These are phyloP conservation scores for Thermothelomyces thermophilus DNA, from an alignment of 2,329 filamentous ascomycete genomes.

Conservation along the genomic window DNA sequence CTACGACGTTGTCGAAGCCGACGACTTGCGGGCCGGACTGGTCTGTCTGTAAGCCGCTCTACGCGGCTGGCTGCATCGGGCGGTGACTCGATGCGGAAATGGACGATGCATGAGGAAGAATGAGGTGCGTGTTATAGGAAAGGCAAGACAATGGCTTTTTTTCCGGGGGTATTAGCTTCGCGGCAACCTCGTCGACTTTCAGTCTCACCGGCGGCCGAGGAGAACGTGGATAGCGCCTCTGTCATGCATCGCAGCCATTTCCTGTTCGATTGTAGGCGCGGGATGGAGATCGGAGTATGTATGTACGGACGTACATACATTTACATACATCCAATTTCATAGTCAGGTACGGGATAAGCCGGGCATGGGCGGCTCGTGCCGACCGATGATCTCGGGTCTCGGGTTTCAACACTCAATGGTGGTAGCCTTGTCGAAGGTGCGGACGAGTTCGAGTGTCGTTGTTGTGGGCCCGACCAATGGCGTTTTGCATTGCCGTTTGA, in stretches of 20 bases:
- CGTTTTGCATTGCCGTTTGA: slow-evolving; percentile 18
- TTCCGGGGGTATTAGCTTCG: slow-evolving; percentile 8
- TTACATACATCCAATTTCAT: too few species aligned
- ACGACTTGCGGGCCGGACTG: not conserved
- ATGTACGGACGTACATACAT: slow-evolving; percentile 12
- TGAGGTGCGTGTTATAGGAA: not conserved
- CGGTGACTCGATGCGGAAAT: slow-evolving; percentile 3
- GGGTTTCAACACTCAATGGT: slow-evolving; percentile 20
- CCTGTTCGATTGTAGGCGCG: slow-evolving; percentile 19
- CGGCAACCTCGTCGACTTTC: slow-evolving; percentile 7
- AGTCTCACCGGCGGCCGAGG: not conserved
- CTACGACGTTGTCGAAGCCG: not conserved
- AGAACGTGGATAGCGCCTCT: slow-evolving; percentile 10
- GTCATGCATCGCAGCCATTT: slow-evolving; percentile 14
- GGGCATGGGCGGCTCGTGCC: slow-evolving; percentile 10
- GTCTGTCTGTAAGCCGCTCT: slow-evolving; percentile 1
- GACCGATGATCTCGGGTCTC: slow-evolving; percentile 14
- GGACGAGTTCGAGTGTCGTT: slow-evolving; percentile 14
- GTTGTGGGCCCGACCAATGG: slow-evolving; percentile 17
- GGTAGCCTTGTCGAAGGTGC: slow-evolving; percentile 10
- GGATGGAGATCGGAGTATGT: too few species aligned
- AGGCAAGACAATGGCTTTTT: slow-evolving; percentile 7
- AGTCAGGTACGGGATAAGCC: too few species aligned
- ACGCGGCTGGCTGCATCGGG: slow-evolving; percentile 15
- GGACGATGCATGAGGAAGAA: slow-evolving; percentile 4